Base-by-base conservation (phyloP, 805 yeast species). In the Wickerhamomyces hampshirensis region DNA sequence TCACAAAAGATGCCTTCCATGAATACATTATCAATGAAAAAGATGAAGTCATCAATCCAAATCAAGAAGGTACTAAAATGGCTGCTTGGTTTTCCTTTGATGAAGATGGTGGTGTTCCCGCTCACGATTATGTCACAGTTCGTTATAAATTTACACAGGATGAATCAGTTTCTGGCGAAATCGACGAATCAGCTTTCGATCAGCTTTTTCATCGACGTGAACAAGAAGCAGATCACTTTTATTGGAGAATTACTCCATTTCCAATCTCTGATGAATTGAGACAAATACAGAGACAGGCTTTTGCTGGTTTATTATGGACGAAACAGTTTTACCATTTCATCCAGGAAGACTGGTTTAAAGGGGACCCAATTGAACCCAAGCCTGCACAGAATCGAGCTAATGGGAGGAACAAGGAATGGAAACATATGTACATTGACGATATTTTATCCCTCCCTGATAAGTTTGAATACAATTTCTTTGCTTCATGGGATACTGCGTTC, bases 401-500 rank as follows among this genome's bases (percentile, higher is more conserved):
- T 53, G 85, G 91, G n/a, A 71, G 97, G 59, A 88, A 88, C 62
- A 71, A 75, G 51, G 88, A 84, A 38, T 88, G 97, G 97, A 76
- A 75, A 51, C 94, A 88, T 59, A 66, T 88, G 58, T 86, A 86
- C 62, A 82, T 84, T 52, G 91, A 86, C 55, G 96, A 88, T 59
- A 73, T 88, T 32, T 68, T 88, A 49, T 84, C 95, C 1, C 72
- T 88, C 68, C 96, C 96, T 2, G 97, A 88, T 57, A 89, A 87
- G 58, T 88, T 95, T 86, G 97, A 88, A 61, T 88, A 88, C 60
- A 96, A 96, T 10, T 88, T 88, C 58, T 88, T 88, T 59, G 96
- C 96, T 12, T 91, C 95, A 4, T 88, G 97, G 97, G 97, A 88
- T 60, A 81, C 95, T 5, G 95, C 96, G 0, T 88, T 88, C 77